phyloP scores from a whole-genome alignment of 83 land plant species.

The Picea abies region DNA sequence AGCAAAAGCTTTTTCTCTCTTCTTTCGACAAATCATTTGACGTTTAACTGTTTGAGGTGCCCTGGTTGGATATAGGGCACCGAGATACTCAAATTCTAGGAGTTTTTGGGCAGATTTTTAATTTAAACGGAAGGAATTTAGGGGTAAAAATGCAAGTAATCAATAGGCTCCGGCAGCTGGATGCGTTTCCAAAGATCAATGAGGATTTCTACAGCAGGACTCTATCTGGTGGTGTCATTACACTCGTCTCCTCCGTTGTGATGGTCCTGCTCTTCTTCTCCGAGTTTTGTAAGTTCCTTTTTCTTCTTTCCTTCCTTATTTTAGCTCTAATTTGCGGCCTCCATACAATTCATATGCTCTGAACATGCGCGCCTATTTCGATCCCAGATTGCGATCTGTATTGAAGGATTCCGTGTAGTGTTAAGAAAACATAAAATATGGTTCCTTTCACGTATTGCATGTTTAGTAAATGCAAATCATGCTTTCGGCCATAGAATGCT shows the following conservation, averaged over 20 bases:
- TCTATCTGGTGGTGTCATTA: slow-evolving; percentile 92
- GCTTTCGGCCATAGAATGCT: background rate
- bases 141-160: slow-evolving; percentile 41
- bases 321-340: background rate
- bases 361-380: background rate
- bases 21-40: too few relatives aligned
- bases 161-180: slow-evolving; percentile 72
- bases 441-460: too few relatives aligned
- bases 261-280: slow-evolving; percentile 87
- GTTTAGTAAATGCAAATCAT: too few relatives aligned
- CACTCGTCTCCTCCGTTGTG: slow-evolving; percentile 67
- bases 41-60: too few relatives aligned
- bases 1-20: too few relatives aligned
- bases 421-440: too few relatives aligned
- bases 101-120: too few relatives aligned
- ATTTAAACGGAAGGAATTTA: too few relatives aligned
- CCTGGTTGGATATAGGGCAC: too few relatives aligned
- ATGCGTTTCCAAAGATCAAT: slow-evolving; percentile 95
- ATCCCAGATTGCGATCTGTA: background rate
- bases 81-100: too few relatives aligned
- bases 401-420: too few relatives aligned
- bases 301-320: slow-evolving; percentile 7
- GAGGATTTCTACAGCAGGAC: slow-evolving; percentile 98
- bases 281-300: slow-evolving; percentile 67
- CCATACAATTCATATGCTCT: background rate